Base-by-base conservation (phyloP, 2,329 filamentous ascomycete genomes). In the Beauveria varroae region DNA sequence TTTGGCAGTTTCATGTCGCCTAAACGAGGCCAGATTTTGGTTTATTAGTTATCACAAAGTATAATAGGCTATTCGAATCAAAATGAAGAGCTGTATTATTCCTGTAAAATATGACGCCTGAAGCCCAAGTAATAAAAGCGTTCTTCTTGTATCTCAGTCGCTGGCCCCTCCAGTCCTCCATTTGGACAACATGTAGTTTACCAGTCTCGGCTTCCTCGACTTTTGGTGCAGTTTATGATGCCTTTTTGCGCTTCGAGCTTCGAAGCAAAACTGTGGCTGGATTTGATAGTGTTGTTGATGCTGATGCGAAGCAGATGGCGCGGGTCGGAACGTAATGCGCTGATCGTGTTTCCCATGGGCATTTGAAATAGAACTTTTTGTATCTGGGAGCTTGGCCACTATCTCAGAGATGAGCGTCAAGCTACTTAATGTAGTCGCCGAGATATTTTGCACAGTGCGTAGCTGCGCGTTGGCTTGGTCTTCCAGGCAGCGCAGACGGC, bases 381-480 rank as follows among this genome's bases (percentile, higher is more conserved):
- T 16, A 0, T 18, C 6, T 4, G 18, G 64, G 63, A 64, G 24
- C 64, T 70, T 24, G 49, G 10, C 14, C 2, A 43, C 16, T 4
- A 60, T 3, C 1, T 22, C 26, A 5, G 58, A 60, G 0, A 60
- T 0, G 0, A 60, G 4, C 8, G 55, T 12, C 1, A 60, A 22
- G 5, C 49, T 55, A 18, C 18, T 47, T 1, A 22, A 22, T 10
- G 58, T 7, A 3, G 41, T 55, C 9, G 60, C 34, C 26, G 63
- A 61, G 24, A 72, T 61, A 10, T 51, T 57, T 57, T 68, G 62
- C 34, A 70, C 51, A 0, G 67, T 58, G 1, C 63, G 57, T 3
- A 67, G 58, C 4, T 67, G 65, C 2, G 18, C 1, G 3, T 22
- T 20, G 43, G 1, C 2, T 12, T 55, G 57, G 10, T 65, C 55